A percentile compares a stretch with the other conserved stretches of the same genome.
Evolutionary conservation across 257 asterid species (phyloP).

Genomic region (Jasminum sambac): DNA sequence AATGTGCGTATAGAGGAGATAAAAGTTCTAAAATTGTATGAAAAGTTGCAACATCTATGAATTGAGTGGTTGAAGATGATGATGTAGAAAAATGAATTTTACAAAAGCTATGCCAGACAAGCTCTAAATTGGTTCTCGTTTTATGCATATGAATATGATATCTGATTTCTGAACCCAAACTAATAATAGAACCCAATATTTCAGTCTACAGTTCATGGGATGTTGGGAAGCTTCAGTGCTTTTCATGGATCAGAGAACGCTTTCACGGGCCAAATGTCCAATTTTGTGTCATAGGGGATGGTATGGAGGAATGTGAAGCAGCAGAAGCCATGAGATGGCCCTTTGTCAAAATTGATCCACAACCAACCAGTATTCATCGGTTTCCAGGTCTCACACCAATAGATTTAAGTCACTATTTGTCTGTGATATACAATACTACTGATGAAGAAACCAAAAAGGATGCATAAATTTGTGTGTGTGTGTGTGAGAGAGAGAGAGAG

Average conservation of each 20-base stretch:
- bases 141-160: neutral
- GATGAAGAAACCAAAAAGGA: conserved; percentile 35
- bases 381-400: conserved; percentile 84
- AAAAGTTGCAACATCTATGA: no score
- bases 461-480: no score
- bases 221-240: conserved; percentile 85
- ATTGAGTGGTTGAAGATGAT: no score
- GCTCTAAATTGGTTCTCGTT: neutral
- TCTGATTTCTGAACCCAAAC: neutral
- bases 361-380: conserved; percentile 55
- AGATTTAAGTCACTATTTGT: conserved; percentile 62
- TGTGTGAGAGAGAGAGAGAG: no score
- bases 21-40: no score
- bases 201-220: conserved; percentile 92
- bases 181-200: neutral
- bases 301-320: conserved; percentile 95
- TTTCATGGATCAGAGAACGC: conserved; percentile 73
- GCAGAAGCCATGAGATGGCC: conserved; percentile 91
- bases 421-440: conserved; percentile 59
- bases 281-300: conserved; percentile 86
- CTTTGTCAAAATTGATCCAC: conserved; percentile 71
- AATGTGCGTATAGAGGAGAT: no score
- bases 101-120: no score
- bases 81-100: no score
- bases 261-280: conserved; percentile 59